Percentiles rank a stretch among this genome's conserved stretches.
Conservation (phyloP, 192 early-diverging fungal genomes). For the Gonapodya sp. region DNA sequence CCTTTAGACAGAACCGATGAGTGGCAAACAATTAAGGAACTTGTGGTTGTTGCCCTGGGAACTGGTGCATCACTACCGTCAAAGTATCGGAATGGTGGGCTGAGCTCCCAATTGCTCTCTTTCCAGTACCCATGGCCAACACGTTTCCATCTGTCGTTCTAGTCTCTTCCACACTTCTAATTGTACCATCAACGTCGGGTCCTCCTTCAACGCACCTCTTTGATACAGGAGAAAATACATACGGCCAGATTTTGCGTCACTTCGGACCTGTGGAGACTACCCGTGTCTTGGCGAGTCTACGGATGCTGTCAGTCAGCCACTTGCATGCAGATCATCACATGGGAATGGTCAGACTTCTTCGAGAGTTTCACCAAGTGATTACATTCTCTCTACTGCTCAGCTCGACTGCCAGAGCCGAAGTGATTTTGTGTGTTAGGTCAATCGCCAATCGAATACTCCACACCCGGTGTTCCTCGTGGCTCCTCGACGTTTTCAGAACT, state of each 20-base stretch:
- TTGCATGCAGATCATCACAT: conserved; percentile 98
- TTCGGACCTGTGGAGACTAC: conserved; percentile 42
- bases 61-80: conserved; percentile 84
- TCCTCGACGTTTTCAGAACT: conserved; percentile 40
- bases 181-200: neutral
- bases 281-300: conserved; percentile 40
- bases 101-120: neutral
- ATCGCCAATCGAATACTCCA: neutral
- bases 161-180: conserved; percentile 4
- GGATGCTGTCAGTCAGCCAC: conserved; percentile 82
- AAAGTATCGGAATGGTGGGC: conserved; percentile 78
- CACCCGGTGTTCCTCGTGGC: conserved; percentile 32
- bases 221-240: conserved; percentile 86
- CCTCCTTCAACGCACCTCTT: conserved; percentile 40
- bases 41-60: conserved; percentile 62
- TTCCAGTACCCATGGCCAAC: neutral
- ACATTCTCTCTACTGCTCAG: neutral
- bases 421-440: neutral
- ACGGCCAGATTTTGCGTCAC: conserved; percentile 67
- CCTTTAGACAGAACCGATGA: conserved; percentile 20
- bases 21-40: neutral
- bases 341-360: conserved; percentile 65
- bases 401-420: too few relatives aligned
- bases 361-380: conserved; percentile 16
- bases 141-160: too few relatives aligned